These are phyloP conservation scores for Aristolochia contorta DNA, from an alignment of 164 flowering plant species.

Conservation along the genomic window DNA sequence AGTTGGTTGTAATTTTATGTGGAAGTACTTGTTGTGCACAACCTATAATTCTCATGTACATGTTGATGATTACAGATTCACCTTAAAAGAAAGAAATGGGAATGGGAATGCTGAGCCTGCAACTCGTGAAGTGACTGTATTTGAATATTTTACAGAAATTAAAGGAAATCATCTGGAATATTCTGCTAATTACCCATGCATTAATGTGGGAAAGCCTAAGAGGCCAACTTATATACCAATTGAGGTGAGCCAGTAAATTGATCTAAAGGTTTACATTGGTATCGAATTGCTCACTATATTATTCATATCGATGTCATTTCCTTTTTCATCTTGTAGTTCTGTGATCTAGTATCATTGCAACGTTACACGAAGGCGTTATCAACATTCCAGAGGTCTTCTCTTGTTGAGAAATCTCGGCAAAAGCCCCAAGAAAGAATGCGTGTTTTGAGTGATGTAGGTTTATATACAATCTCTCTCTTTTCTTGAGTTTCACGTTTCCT, in stretches of 20 bases:
- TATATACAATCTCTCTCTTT: not conserved
- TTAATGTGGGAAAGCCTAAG: slow-evolving; percentile 68
- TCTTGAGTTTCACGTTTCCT: not conserved
- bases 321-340: slow-evolving; percentile 37
- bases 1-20: not conserved
- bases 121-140: too few relatives aligned
- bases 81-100: too few relatives aligned
- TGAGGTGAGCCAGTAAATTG: slow-evolving; percentile 28
- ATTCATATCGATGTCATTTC: not conserved
- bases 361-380: slow-evolving; percentile 78
- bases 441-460: slow-evolving; percentile 48
- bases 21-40: not conserved
- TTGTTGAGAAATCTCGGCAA: slow-evolving; percentile 89
- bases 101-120: too few relatives aligned
- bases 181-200: slow-evolving; percentile 47
- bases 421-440: slow-evolving; percentile 84
- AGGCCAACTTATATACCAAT: slow-evolving; percentile 53
- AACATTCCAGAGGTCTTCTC: slow-evolving; percentile 59
- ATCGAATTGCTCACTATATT: not conserved
- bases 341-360: slow-evolving; percentile 71
- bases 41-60: too few relatives aligned
- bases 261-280: not conserved
- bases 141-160: slow-evolving; percentile 27
- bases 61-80: too few relatives aligned
- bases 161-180: slow-evolving; percentile 25